Conservation (phyloP, 768 basidiomycete species). For the Russula ochroleuca region DNA sequence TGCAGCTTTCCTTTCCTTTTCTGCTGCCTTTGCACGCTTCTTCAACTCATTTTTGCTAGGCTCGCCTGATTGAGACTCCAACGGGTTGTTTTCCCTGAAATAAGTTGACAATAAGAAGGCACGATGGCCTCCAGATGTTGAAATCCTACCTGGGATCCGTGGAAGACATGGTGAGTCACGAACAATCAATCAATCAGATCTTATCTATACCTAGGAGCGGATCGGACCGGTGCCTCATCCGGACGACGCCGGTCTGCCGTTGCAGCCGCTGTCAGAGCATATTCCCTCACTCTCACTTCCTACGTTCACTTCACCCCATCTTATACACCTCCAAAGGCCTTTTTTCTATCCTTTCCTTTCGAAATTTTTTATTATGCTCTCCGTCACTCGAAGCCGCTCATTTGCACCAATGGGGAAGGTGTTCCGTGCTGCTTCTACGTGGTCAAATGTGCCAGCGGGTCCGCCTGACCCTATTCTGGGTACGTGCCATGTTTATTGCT, state of each 20-base stretch:
- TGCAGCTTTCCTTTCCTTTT: slow-evolving; percentile 85
- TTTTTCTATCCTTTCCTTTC: slow-evolving; percentile 30
- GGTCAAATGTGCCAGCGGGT: slow-evolving; percentile 79
- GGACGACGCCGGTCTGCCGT: neutral
- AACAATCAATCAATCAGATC: neutral
- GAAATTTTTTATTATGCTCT: slow-evolving; percentile 37
- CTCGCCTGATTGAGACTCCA: slow-evolving; percentile 35
- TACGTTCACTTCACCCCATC: slow-evolving; percentile 24
- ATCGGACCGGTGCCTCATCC: neutral
- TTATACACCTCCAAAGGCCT: slow-evolving; percentile 27
- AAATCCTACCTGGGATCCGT: slow-evolving; percentile 16
- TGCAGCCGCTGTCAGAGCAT: neutral
- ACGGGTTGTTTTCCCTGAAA: slow-evolving; percentile 3
- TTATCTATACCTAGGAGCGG: slow-evolving; percentile 13
- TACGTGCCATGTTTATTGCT: slow-evolving; percentile 35
- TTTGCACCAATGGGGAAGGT: slow-evolving; percentile 46
- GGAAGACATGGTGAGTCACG: slow-evolving; percentile 18
- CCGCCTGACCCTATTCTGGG: slow-evolving; percentile 94
- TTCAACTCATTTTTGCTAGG: slow-evolving; percentile 88
- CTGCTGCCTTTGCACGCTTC: slow-evolving; percentile 84
- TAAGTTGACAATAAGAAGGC: neutral
- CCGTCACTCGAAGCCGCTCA: slow-evolving; percentile 41
- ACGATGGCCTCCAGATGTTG: neutral
- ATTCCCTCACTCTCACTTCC: neutral
- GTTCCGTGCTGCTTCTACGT: slow-evolving; percentile 56